These are phyloP conservation scores for Pseudozyma hubeiensis DNA, from an alignment of 1,284 basidiomycete genomes.

Conservation along the genomic window DNA sequence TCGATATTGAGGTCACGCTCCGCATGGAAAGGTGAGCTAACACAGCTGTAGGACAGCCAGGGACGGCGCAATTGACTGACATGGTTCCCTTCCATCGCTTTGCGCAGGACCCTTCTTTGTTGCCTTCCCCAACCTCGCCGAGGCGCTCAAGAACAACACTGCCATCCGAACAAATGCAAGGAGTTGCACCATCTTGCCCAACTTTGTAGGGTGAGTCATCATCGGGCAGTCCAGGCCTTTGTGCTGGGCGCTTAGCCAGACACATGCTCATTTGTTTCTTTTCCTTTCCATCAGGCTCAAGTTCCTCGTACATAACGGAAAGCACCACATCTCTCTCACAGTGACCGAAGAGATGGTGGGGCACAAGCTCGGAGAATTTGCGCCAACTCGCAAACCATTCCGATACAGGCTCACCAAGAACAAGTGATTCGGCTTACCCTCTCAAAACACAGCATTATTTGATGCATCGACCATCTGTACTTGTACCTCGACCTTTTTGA, in stretches of 20 bases:
- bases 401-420: slow-evolving; percentile 63
- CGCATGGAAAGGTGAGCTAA: slow-evolving; percentile 62
- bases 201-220: slow-evolving; percentile 65
- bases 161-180: slow-evolving; percentile 90
- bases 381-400: slow-evolving; percentile 80
- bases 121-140: slow-evolving; percentile 87
- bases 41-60: neutral
- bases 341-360: slow-evolving; percentile 98
- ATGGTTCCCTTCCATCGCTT: neutral
- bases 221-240: neutral
- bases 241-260: no score
- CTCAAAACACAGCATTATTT: neutral
- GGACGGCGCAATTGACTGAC: neutral
- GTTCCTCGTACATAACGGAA: slow-evolving; percentile 94
- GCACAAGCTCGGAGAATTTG: slow-evolving; percentile 95
- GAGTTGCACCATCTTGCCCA: slow-evolving; percentile 89
- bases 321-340: slow-evolving; percentile 84
- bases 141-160: slow-evolving; percentile 83
- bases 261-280: neutral
- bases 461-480: slow-evolving; percentile 18
- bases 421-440: slow-evolving; percentile 34
- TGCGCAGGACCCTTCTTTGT: slow-evolving; percentile 86
- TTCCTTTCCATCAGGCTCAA: slow-evolving; percentile 71
- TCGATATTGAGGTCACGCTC: slow-evolving; percentile 49
- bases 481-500: slow-evolving; percentile 32